phyloP scores from a whole-genome alignment of 2,329 filamentous ascomycete genomes.

The Fusarium sp. region DNA sequence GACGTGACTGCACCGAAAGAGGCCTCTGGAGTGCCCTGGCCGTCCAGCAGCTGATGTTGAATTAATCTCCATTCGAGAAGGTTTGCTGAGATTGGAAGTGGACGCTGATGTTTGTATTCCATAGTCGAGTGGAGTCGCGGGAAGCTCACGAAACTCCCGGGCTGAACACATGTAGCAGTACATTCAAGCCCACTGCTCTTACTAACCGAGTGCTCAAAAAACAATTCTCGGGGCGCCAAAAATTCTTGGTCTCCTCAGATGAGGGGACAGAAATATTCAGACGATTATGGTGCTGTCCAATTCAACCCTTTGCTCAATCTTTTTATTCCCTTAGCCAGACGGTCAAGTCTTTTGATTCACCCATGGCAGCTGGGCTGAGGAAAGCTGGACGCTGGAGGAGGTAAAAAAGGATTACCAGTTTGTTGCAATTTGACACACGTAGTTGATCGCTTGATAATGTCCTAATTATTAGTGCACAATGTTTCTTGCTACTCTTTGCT shows the following conservation, averaged over 20 bases:
- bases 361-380: neutral
- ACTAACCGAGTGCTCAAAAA: neutral
- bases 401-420: constrained; percentile 8
- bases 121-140: constrained; percentile 26
- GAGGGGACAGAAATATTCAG: too few relatives aligned
- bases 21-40: neutral
- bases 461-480: constrained; percentile 5
- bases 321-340: too few relatives aligned
- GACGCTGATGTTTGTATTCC: constrained; percentile 36
- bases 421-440: neutral
- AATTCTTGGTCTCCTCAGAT: too few relatives aligned
- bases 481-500: constrained; percentile 16
- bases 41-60: constrained; percentile 1
- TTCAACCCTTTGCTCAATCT: too few relatives aligned
- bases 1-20: neutral
- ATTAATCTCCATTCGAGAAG: constrained; percentile 12
- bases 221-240: neutral
- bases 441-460: constrained; percentile 12
- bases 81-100: constrained; percentile 39
- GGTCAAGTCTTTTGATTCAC: too few relatives aligned
- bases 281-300: too few relatives aligned
- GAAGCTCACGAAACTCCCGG: constrained; percentile 35
- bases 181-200: constrained; percentile 7
- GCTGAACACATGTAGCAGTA: constrained; percentile 29
- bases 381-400: neutral